A percentile compares a stretch with the other conserved stretches of the same genome.
phyloP scores from a whole-genome alignment of 257 asterid species.

The Paulownia fortunei region DNA sequence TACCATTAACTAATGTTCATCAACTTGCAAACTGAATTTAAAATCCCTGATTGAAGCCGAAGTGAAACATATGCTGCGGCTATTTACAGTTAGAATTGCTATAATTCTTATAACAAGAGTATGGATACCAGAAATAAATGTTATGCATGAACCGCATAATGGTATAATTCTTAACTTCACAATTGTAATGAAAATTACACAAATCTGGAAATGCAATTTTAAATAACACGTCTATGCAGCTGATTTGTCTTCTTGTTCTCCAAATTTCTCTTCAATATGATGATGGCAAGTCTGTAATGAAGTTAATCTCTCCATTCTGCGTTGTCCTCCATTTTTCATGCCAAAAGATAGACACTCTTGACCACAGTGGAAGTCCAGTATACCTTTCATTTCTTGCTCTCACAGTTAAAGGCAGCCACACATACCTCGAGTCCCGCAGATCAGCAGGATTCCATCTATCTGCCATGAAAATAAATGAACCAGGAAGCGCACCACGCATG shows the following conservation, averaged over 20 bases:
- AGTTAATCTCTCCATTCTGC: slow-evolving; percentile 25
- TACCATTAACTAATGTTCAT: background rate
- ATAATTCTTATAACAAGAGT: background rate
- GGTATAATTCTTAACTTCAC: background rate
- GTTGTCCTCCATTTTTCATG: slow-evolving; percentile 68
- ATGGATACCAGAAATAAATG: background rate
- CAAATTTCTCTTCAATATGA: slow-evolving; percentile 3
- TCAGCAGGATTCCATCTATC: slow-evolving; percentile 78
- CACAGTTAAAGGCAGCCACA: slow-evolving; percentile 77
- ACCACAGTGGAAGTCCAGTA: slow-evolving; percentile 46
- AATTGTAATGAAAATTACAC: background rate
- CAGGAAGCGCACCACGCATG: slow-evolving; percentile 50
- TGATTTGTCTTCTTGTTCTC: background rate
- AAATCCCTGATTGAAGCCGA: background rate
- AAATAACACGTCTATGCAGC: background rate
- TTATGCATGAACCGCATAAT: background rate
- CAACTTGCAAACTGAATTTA: background rate
- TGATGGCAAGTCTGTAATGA: slow-evolving; percentile 16
- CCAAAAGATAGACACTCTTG: slow-evolving; percentile 75
- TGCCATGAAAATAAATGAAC: slow-evolving; percentile 70
- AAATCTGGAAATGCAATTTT: background rate
- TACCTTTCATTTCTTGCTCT: slow-evolving; percentile 38
- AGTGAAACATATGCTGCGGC: background rate
- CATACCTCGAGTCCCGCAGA: slow-evolving; percentile 67
- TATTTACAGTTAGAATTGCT: background rate